Evolutionary conservation across 345 rosid species (phyloP).

Genomic region (Euphorbia pulcherrima): DNA sequence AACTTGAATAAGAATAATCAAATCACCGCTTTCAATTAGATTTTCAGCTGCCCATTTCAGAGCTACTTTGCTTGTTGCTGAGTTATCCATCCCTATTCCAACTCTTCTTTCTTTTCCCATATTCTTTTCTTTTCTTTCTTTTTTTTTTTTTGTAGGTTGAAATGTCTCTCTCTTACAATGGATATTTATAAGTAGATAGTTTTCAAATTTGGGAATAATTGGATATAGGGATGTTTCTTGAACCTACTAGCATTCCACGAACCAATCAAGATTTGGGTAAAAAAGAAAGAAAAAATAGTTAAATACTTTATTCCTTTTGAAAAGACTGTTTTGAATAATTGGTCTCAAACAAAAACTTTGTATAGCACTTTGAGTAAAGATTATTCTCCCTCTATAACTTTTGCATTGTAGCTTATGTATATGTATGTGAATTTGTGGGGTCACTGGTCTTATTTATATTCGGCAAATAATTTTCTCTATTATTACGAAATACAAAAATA

Average conservation of each 20-base stretch:
- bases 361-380: too few relatives aligned
- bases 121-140: background rate
- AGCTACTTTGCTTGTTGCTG: constrained; percentile 44
- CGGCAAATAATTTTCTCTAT: too few relatives aligned
- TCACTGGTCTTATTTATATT: too few relatives aligned
- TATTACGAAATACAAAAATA: too few relatives aligned
- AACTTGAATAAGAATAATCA: constrained; percentile 36
- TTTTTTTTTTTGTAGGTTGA: too few relatives aligned
- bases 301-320: background rate
- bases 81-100: constrained; percentile 48
- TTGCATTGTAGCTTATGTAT: too few relatives aligned
- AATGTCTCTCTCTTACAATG: background rate
- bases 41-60: constrained; percentile 46
- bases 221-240: background rate
- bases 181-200: background rate
- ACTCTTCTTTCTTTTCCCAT: constrained; percentile 33
- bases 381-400: too few relatives aligned
- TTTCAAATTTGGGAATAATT: background rate
- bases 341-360: too few relatives aligned
- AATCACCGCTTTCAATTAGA: constrained; percentile 28
- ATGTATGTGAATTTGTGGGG: too few relatives aligned
- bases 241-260: constrained; percentile 1
- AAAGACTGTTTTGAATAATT: too few relatives aligned
- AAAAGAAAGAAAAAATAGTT: background rate
- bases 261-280: background rate